Evolutionary conservation across 2,329 filamentous ascomycete genomes (phyloP).

Genomic region (Apiospora kogelbergensis): DNA sequence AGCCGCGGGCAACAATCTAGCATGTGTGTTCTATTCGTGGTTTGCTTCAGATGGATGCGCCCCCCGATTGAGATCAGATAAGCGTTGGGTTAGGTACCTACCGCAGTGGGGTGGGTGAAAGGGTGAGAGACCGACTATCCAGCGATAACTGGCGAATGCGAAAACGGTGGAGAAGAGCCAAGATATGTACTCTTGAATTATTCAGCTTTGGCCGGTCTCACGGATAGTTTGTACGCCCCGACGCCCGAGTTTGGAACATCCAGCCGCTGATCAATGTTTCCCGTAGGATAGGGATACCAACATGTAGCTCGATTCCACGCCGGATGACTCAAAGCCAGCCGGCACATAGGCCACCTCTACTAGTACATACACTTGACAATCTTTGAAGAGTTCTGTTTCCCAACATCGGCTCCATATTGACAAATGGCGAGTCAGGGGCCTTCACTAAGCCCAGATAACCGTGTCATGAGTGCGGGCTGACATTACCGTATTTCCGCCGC

Average conservation of each 20-base stretch:
- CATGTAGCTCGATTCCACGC: background rate
- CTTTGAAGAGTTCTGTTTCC: background rate
- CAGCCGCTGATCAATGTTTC: background rate
- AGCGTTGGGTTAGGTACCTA: background rate
- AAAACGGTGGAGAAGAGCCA: background rate
- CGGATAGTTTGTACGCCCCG: background rate
- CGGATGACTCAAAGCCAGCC: background rate
- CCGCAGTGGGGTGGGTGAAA: background rate
- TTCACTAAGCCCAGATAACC: background rate
- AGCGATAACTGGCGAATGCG: background rate
- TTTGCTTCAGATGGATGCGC: background rate
- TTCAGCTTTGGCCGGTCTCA: background rate
- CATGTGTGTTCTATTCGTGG: background rate
- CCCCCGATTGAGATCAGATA: background rate
- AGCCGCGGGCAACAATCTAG: background rate
- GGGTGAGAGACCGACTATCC: background rate
- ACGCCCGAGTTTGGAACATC: background rate
- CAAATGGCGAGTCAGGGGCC: background rate
- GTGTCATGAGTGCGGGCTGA: background rate
- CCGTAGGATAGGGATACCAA: background rate
- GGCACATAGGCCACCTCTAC: background rate
- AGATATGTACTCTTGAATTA: background rate
- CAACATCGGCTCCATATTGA: background rate
- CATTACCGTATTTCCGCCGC: background rate
- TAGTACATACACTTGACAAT: too few relatives aligned